A percentile compares a stretch with the other conserved stretches of the same genome.
Conservation (phyloP, 148 eudicot genomes). For the Diospyros kaki region DNA sequence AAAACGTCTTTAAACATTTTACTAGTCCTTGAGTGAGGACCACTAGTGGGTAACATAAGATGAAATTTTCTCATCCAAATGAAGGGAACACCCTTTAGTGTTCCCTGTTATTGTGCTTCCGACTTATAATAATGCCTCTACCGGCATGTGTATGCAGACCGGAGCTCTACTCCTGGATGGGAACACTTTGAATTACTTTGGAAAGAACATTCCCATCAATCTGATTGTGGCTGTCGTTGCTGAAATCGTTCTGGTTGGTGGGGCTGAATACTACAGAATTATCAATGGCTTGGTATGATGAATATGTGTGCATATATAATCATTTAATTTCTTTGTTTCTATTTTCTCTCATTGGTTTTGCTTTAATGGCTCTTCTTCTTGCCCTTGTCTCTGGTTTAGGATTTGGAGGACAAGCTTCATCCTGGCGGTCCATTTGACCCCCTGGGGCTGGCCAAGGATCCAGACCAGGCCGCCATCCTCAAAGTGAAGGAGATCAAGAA, state of each 20-base stretch:
- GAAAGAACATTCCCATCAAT: conserved; percentile 90
- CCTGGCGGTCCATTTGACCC: conserved; percentile 99
- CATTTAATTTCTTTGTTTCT: neutral
- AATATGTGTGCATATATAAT: neutral
- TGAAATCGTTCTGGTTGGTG: conserved; percentile 92
- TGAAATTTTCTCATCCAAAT: too few species aligned
- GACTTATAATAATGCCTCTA: too few species aligned
- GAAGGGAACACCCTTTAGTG: too few species aligned
- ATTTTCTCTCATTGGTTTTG: neutral
- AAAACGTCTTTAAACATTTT: too few species aligned
- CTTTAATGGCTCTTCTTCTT: too few species aligned
- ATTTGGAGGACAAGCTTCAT: conserved; percentile 93
- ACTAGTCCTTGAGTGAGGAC: too few species aligned
- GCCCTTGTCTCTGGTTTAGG: conserved; percentile 20
- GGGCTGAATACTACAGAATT: conserved; percentile 98
- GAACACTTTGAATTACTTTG: conserved; percentile 94
- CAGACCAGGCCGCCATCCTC: conserved; percentile 84
- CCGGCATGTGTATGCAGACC: conserved; percentile 41
- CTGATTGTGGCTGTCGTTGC: conserved; percentile 71
- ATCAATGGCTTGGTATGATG: conserved; percentile 78
- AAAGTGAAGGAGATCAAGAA: too few species aligned
- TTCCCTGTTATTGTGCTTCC: too few species aligned
- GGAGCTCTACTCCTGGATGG: conserved; percentile 97
- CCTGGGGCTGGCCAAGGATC: conserved; percentile 87
- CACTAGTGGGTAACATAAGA: too few species aligned